phyloP scores from a whole-genome alignment of 2,329 filamentous ascomycete species.

The Verticillium zaregamsianum region DNA sequence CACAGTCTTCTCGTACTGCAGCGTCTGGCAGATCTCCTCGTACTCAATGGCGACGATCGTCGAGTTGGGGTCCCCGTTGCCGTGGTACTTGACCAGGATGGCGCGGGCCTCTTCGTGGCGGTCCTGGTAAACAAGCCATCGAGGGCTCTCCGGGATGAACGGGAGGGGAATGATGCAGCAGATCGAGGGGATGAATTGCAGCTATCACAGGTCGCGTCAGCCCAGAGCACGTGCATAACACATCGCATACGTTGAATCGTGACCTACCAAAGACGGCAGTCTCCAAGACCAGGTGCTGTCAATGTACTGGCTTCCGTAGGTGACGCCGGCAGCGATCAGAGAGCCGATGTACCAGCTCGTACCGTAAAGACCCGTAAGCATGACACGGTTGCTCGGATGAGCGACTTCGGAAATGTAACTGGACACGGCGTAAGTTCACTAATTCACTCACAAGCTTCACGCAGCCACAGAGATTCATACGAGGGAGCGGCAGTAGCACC shows the following conservation, averaged over 20 bases:
- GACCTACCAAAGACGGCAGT: neutral
- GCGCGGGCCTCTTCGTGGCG: conserved; percentile 24
- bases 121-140: conserved; percentile 2
- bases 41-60: conserved; percentile 42
- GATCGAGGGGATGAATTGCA: neutral
- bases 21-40: conserved; percentile 36
- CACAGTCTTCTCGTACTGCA: neutral
- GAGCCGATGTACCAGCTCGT: neutral
- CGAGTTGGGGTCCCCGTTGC: conserved; percentile 24
- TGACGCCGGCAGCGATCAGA: conserved; percentile 3
- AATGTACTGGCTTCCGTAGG: neutral
- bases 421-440: neutral
- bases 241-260: no score
- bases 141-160: conserved; percentile 1
- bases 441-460: neutral
- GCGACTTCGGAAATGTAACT: neutral
- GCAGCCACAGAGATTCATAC: neutral
- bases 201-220: neutral
- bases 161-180: neutral
- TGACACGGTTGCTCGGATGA: neutral
- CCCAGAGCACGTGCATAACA: neutral
- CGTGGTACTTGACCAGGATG: conserved; percentile 37
- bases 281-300: conserved; percentile 5
- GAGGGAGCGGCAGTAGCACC: conserved; percentile 3
- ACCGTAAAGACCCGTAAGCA: neutral